These are phyloP conservation scores for Bretziella fagacearum DNA, from an alignment of 2,329 filamentous ascomycete genomes.

Conservation along the genomic window DNA sequence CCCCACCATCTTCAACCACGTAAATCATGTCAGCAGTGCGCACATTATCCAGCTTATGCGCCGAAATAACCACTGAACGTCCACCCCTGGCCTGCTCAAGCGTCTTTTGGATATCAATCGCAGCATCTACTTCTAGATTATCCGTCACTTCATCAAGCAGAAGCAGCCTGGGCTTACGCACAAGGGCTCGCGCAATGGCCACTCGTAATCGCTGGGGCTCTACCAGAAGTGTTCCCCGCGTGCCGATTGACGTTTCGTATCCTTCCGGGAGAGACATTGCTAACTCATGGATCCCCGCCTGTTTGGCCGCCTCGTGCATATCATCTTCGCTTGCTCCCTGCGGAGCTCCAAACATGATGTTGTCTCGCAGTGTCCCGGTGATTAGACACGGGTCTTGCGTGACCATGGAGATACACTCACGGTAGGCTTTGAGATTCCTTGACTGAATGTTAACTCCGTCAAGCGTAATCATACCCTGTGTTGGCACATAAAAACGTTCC, in stretches of 20 bases:
- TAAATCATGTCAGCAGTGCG: constrained; percentile 28
- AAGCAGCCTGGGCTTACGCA: constrained; percentile 42
- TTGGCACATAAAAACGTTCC: constrained; percentile 17
- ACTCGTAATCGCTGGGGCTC: constrained; percentile 51
- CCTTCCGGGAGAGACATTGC: constrained; percentile 47
- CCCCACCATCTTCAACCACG: constrained; percentile 25
- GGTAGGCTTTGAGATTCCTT: constrained; percentile 33
- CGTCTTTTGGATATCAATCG: constrained; percentile 34
- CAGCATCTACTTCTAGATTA: constrained; percentile 42
- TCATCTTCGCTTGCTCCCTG: neutral
- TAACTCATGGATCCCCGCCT: constrained; percentile 59
- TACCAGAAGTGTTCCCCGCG: constrained; percentile 44
- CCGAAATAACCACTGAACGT: constrained; percentile 27
- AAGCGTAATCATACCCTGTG: constrained; percentile 29
- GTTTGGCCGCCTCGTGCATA: constrained; percentile 22
- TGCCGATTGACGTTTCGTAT: constrained; percentile 41
- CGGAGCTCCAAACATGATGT: constrained; percentile 35
- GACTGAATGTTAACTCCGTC: constrained; percentile 26
- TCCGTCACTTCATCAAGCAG: constrained; percentile 54
- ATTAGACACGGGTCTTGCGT: constrained; percentile 33
- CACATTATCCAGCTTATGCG: constrained; percentile 28
- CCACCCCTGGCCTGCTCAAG: constrained; percentile 29
- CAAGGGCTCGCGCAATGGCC: constrained; percentile 46
- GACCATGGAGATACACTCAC: constrained; percentile 36
- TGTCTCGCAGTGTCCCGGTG: constrained; percentile 45